Conservation (phyloP, 2,329 filamentous ascomycete species). For the Colletotrichum navitas region DNA sequence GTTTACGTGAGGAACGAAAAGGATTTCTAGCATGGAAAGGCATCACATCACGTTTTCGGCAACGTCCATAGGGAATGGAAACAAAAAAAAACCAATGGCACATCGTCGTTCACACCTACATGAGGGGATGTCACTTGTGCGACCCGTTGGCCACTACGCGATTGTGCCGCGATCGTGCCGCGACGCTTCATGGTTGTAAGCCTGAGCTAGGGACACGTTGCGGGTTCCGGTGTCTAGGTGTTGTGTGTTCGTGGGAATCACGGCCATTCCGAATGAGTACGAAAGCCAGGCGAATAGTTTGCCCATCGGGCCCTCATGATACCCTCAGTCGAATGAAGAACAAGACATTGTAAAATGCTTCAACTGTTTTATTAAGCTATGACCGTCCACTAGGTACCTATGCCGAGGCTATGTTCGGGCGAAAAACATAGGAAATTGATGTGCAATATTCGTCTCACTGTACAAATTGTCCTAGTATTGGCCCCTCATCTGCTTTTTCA, state of each 20-base stretch:
- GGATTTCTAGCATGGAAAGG: slow-evolving; percentile 44
- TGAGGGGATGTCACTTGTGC: slow-evolving; percentile 26
- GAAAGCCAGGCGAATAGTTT: slow-evolving; percentile 33
- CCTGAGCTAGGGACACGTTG: slow-evolving; percentile 12
- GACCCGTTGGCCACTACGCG: slow-evolving; percentile 21
- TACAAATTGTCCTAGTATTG: not conserved
- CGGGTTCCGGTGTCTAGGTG: slow-evolving; percentile 31
- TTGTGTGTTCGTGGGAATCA: slow-evolving; percentile 30
- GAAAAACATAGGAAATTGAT: not conserved
- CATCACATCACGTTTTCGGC: slow-evolving; percentile 44
- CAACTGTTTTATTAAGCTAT: not conserved
- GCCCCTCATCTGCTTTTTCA: not conserved
- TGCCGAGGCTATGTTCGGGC: no score
- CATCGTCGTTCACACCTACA: slow-evolving; percentile 31
- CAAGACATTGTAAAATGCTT: slow-evolving; percentile 10
- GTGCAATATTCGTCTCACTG: not conserved
- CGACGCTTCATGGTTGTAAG: slow-evolving; percentile 12
- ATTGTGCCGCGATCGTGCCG: slow-evolving; percentile 8
- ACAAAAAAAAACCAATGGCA: slow-evolving; percentile 43
- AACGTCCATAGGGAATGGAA: slow-evolving; percentile 44
- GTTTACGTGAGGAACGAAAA: slow-evolving; percentile 45
- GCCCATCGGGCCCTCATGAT: slow-evolving; percentile 34
- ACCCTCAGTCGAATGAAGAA: slow-evolving; percentile 39
- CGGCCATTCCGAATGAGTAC: slow-evolving; percentile 21
- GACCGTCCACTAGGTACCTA: not conserved